phyloP scores from a whole-genome alignment of 177 flowering plant species.

The Tripterygium wilfordii region DNA sequence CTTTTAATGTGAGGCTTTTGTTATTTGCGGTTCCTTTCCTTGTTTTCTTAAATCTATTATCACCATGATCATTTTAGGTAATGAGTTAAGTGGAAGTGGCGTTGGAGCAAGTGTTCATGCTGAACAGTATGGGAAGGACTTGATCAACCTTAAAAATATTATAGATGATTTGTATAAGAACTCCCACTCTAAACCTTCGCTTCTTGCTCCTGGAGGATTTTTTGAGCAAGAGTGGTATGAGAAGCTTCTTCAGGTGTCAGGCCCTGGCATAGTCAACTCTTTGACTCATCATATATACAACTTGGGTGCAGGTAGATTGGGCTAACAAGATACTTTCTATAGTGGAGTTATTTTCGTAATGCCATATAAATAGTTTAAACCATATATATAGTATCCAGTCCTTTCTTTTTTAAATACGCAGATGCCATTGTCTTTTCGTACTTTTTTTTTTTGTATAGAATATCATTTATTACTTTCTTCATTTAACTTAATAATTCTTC shows the following conservation, averaged over 20 bases:
- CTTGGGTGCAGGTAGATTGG: constrained; percentile 63
- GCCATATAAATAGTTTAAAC: too few relatives aligned
- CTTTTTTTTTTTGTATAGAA: background rate
- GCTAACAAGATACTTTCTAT: background rate
- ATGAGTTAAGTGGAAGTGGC: constrained; percentile 88
- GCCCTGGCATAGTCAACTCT: constrained; percentile 44
- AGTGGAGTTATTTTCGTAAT: too few relatives aligned
- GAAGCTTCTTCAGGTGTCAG: constrained; percentile 72
- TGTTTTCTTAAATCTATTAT: background rate
- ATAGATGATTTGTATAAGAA: constrained; percentile 48
- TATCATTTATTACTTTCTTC: background rate
- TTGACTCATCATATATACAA: constrained; percentile 90
- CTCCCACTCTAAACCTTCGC: constrained; percentile 40
- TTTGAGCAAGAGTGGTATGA: constrained; percentile 60
- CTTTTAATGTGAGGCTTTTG: constrained; percentile 1
- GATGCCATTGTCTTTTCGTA: background rate
- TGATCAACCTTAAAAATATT: constrained; percentile 47
- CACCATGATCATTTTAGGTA: constrained; percentile 40
- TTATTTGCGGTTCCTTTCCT: background rate
- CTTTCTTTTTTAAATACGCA: too few relatives aligned
- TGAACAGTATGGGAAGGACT: constrained; percentile 70
- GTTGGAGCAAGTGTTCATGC: constrained; percentile 75
- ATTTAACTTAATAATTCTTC: background rate
- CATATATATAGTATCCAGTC: too few relatives aligned
- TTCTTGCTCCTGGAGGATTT: constrained; percentile 96